Conservation (phyloP, 192 early-diverging fungal species). For the Linnemannia schmuckeri region DNA sequence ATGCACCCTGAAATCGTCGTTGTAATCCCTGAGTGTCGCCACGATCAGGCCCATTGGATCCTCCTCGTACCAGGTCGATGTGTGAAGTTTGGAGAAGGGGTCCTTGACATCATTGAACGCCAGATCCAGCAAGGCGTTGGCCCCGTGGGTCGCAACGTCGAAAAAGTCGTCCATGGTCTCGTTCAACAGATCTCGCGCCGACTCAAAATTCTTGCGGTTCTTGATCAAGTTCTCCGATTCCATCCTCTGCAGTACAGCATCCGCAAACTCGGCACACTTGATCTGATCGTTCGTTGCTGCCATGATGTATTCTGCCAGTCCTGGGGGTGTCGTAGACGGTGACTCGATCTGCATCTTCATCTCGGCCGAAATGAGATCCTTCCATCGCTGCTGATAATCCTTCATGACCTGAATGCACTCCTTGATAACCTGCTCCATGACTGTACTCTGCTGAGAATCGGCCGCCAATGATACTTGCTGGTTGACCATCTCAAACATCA, state of each 20-base stretch:
- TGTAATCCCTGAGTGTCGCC: constrained; percentile 96
- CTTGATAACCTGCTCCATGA: constrained; percentile 88
- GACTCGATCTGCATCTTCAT: constrained; percentile 83
- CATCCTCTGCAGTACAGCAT: constrained; percentile 74
- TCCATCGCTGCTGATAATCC: constrained; percentile 89
- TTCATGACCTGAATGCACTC: constrained; percentile 87
- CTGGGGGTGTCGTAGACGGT: constrained; percentile 81
- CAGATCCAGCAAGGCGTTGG: constrained; percentile 85
- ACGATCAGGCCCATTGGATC: constrained; percentile 89
- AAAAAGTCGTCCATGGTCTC: constrained; percentile 91
- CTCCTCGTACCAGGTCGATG: constrained; percentile 92
- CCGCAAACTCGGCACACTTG: constrained; percentile 92
- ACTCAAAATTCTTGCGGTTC: constrained; percentile 70
- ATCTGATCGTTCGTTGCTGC: constrained; percentile 97
- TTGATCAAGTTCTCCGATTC: constrained; percentile 56
- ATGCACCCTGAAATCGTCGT: constrained; percentile 85
- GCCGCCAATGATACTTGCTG: constrained; percentile 95
- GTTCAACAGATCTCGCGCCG: constrained; percentile 75
- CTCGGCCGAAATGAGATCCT: constrained; percentile 79
- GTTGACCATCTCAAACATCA: constrained; percentile 98
- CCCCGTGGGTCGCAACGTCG: constrained; percentile 82
- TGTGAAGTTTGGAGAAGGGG: constrained; percentile 81
- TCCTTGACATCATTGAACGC: constrained; percentile 86
- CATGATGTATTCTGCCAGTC: constrained; percentile 95
- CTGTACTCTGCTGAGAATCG: constrained; percentile 87